Conservation (phyloP, 2,329 filamentous ascomycete species). For the Apiospora hydei region DNA sequence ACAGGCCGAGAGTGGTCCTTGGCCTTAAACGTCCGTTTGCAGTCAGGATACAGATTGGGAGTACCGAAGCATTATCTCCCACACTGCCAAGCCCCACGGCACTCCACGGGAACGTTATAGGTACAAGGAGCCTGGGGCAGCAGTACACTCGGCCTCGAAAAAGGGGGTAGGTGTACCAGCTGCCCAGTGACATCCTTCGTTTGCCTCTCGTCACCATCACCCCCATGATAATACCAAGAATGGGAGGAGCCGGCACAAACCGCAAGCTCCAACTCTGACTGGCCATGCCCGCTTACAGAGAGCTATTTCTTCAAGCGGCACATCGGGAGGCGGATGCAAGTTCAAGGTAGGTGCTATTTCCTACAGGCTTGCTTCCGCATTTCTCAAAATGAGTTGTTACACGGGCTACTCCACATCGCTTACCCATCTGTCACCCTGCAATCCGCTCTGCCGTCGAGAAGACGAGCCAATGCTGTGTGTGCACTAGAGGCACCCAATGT, state of each 20-base stretch:
- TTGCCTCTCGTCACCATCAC: neutral
- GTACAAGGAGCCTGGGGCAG: neutral
- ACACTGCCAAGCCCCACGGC: conserved; percentile 6
- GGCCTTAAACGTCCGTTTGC: conserved; percentile 8
- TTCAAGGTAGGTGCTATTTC: conserved; percentile 19
- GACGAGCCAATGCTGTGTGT: neutral
- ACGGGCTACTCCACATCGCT: conserved; percentile 6
- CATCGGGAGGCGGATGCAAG: conserved; percentile 13
- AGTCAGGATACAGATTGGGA: neutral
- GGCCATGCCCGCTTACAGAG: neutral
- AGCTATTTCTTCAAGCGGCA: conserved; percentile 19
- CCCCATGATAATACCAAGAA: neutral
- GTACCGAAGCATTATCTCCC: neutral
- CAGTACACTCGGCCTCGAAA: neutral
- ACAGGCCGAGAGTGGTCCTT: neutral
- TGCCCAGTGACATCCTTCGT: neutral
- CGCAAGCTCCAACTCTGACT: neutral
- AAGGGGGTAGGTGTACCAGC: neutral
- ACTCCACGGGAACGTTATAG: neutral
- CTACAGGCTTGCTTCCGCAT: conserved; percentile 17
- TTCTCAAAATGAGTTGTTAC: neutral
- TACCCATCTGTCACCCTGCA: conserved; percentile 21
- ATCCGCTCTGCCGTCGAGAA: neutral
- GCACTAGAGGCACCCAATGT: neutral
- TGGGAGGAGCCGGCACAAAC: neutral